Evolutionary conservation across 441 rosid genomes (phyloP), one percentile per base, ranked within the genome.

Genomic region (Gossypium schwendimanii): DNA sequence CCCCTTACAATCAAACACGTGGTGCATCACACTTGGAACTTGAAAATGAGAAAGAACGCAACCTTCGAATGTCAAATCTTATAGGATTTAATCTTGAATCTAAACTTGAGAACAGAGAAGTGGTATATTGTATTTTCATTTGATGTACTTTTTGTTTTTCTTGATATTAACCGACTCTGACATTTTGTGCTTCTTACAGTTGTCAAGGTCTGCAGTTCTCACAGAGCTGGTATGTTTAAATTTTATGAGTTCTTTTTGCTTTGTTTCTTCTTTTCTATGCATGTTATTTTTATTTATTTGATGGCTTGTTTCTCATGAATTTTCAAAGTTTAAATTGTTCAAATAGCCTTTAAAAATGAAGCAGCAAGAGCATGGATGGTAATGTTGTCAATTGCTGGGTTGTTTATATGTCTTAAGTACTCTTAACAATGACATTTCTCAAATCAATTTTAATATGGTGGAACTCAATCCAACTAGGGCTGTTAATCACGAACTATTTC

Each of bases 21-120:
- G 76, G 88, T 72, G 92, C 92, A 62, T 93, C 98, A 21, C 99
- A 93, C 81, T 21, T 83, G 87, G 97, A 92, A 74, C 89, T 86
- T 80, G 98, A 96, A 79, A 93, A 93, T 66, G 97, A 85, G 79
- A 93, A 91, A 41, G 98, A 93, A 69, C 97, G 97, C 67, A 93
- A 93, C 76, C 80, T 85, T 84, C 91, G 95, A 82, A 91, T 93
- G 93, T 88, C 96, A 36, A 94, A 93, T 86, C 92, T 96, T 74
- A 89, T 96, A 72, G 98, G 95, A 39, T 96, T 96, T 80, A 90
- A 84, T 78, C 87, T 96, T 72, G 99, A 96, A 12, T 80, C 88
- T 62, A 91, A 93, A 82, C 81, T 84, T 66, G 99, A 96, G 83
- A 91, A 80, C 73, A 91, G 96, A 82, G 99, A 96, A 85, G 77